Evolutionary conservation across 169 alveolate genomes (phyloP), one percentile per base, ranked within the genome.

Genomic region (Plasmodium ovale): DNA sequence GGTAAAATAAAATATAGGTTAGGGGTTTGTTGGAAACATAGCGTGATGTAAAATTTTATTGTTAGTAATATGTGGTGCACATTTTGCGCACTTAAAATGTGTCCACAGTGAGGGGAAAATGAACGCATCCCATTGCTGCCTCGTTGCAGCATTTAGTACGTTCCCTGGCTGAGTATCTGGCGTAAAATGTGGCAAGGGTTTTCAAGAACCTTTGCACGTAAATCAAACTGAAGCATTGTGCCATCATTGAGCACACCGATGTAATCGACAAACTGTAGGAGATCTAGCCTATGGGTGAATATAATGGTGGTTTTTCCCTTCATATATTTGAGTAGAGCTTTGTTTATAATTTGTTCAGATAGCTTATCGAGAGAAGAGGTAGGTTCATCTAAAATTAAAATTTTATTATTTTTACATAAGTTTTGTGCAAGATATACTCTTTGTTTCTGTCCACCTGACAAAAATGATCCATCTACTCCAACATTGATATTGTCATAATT

Each of bases 391-490:
- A 92, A 92, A 19, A 89, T 73, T 47, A 92, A 84, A 7, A 92
- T 74, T 58, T 88, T 88, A 53, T 89, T 89, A 54, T 87, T 33
- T 29, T 88, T 64, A 37, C 59, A 44, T 33, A 92, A 87, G 27
- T 71, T 70, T 59, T 93, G 89, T 1, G 95, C 95, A n/a, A 92
- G 53, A n/a, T 87, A 70, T 19, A 90, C 60, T 51, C 94, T 44
- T 47, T 92, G 95, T 10, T 93, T 54, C 33, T 92, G 94, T 5
- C 95, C 95, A n/a, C 95, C 95, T 65, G 99, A 96, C 29, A 97
- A 92, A 62, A 94, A 94, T 58, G 94, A 92, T 1, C 99, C 99
- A 79, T 96, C 94, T 62, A 94, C 97, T 9, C 99, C 99, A 6
- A 97, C 98, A 69, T 74, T 53, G 2, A 97, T 92, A 58, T 94